Base-by-base conservation (phyloP, 75 land plant genomes). In the Cryptomeria japonica region DNA sequence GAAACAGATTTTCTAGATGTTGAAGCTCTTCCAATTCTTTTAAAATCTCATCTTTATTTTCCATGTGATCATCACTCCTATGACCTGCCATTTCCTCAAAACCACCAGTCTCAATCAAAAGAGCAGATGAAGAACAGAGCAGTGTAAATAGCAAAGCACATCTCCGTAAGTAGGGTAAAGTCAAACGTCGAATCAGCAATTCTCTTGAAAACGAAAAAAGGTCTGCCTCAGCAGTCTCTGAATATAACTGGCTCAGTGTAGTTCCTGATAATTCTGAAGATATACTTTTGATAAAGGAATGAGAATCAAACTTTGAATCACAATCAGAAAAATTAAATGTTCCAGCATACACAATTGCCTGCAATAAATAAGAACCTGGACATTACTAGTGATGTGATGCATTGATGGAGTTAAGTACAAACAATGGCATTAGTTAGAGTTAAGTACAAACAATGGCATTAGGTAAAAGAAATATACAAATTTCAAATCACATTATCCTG, bases 81-180 rank as follows among this genome's bases (percentile, higher is more conserved):
- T 80, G 41, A 0, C 10, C 78, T 87, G 41, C 46, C 85, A 89
- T 84, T 83, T 37, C 49, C 64, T 90, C 95, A 87, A 87, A 91
- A 3, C 14, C 64, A 87, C 64, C 64, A 46, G 85, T 86, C 73
- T 88, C 94, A 88, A 76, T 46, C 44, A 93, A 93, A 41, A 89
- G 93, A 39, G 78, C 85, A 51, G 86, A 42, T 41, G 98, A 88
- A 86, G 89, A 89, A n/a, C 83, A 91, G 41, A 94, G 83, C 76
- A 98, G 86, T 86, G 93, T 95, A 89, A 89, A 92, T 49, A 98
- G 90, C 82, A 98, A 88, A 37, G 93, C 94, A 93, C 98, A 96
- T 44, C 96, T 91, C 42, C 99, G 90, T 31, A 98, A 91, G 88
- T 92, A 98, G 77, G 99, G 97, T 80, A 96, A 91, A 79, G 96